A percentile compares a stretch with the other conserved stretches of the same genome.
Evolutionary conservation across 2,329 filamentous ascomycete genomes (phyloP).

Genomic region (Aspergillus proliferans): DNA sequence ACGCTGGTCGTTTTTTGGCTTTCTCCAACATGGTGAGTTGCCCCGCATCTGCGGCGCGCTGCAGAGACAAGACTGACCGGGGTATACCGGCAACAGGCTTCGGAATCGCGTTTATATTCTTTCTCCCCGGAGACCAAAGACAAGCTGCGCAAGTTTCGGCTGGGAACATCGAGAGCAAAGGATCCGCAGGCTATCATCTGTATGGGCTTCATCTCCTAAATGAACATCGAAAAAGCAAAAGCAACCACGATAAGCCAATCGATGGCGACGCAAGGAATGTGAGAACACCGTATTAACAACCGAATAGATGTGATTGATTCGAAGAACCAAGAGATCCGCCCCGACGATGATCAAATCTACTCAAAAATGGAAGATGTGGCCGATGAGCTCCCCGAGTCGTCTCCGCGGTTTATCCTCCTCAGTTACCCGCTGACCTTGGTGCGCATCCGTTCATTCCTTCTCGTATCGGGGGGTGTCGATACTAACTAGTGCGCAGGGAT

Average conservation of each 20-base stretch:
- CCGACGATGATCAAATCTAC: constrained; percentile 76
- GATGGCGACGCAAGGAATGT: not conserved
- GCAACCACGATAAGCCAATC: not conserved
- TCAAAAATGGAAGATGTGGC: constrained; percentile 70
- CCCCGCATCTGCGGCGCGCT: constrained; percentile 9
- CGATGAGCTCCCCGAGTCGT: constrained; percentile 87
- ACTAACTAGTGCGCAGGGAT: constrained; percentile 49
- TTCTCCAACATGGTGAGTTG: constrained; percentile 13
- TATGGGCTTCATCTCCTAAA: constrained; percentile 47
- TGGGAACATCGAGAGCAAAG: constrained; percentile 80
- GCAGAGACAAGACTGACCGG: not conserved
- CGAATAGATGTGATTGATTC: constrained; percentile 78
- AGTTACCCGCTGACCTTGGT: constrained; percentile 88
- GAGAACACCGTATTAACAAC: constrained; percentile 17
- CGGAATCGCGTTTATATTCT: constrained; percentile 83
- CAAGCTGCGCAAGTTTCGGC: constrained; percentile 87
- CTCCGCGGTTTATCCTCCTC: constrained; percentile 80
- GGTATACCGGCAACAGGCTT: constrained; percentile 42
- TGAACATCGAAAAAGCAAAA: not conserved
- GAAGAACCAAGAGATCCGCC: constrained; percentile 79
- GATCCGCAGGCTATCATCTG: constrained; percentile 89
- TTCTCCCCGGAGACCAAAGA: constrained; percentile 88
- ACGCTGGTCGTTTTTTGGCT: not conserved
- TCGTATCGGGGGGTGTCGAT: not conserved
- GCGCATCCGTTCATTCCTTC: constrained; percentile 22